Base-by-base conservation (phyloP, 805 yeast species). In the Lipomyces kockii region DNA sequence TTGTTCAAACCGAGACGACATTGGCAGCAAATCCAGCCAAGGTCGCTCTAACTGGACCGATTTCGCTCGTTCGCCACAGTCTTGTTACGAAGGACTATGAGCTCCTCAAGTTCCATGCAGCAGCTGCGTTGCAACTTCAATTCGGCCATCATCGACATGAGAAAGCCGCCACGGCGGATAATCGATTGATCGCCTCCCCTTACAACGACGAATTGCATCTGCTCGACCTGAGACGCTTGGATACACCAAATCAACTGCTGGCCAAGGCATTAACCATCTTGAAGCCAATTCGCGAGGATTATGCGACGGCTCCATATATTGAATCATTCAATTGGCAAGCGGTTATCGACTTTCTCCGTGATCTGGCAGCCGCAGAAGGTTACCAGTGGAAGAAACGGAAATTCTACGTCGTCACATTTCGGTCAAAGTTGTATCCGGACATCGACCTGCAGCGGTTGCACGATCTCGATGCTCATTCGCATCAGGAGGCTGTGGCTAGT, bases 391-490 rank as follows among this genome's bases (percentile, higher is more conserved):
- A 43, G 49, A 43, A 43, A 43, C 49, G 2, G 22, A 43, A n/a
- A 43, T 43, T 43, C 49, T 43, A 43, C 49, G 49, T 43, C 22
- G 49, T 43, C 49, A 43, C 49, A 17, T 43, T 43, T 43, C 49
- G 49, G 22, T 43, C 49, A 43, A 43, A 43, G 49, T 43, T 43
- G 49, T n/a, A 17, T 17, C 49, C 49, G 49, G 49, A 43, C 49
- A 43, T 43, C 49, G 49, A 43, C 49, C 49, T 43, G 49, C 49
- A 43, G 49, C 49, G 22, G 49, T 43, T 43, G 49, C 49, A 43
- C 22, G 49, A 43, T n/a, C 49, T 43, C 49, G 49, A 43, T n/a
- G 49, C 11, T 43, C 49, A n/a, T 43, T 17, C 49, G 49, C 49
- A 43, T 43, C 49, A 43, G n/a, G 49, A 43, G 49, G 49, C 49